A percentile compares a stretch with the other conserved stretches of the same genome.
phyloP scores from a whole-genome alignment of 352 stramenopile genomes.

The Pythium guiyangense region DNA sequence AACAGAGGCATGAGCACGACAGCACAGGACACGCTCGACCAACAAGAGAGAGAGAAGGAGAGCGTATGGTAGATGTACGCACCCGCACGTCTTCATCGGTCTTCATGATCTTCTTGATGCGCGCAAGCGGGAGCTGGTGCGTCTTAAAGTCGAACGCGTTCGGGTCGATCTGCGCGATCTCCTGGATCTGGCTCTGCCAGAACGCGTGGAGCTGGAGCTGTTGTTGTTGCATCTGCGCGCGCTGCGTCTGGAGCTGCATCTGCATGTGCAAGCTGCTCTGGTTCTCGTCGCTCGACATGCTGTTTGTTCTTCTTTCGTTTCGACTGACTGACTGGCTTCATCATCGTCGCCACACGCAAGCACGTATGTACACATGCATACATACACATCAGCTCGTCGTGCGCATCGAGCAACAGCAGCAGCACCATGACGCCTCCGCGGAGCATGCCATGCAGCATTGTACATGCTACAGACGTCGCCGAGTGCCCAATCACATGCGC shows the following conservation, averaged over 20 bases:
- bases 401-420: too few species aligned
- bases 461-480: too few species aligned
- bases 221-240: conserved; percentile 86
- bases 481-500: too few species aligned
- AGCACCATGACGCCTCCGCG: too few species aligned
- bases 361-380: background rate
- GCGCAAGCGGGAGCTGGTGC: conserved; percentile 88
- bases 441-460: too few species aligned
- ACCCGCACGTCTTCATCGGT: conserved; percentile 91
- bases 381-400: too few species aligned
- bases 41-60: too few species aligned
- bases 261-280: conserved; percentile 82
- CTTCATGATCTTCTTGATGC: conserved; percentile 97
- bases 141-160: conserved; percentile 87
- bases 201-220: conserved; percentile 83
- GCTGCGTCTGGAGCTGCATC: conserved; percentile 83
- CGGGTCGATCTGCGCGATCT: conserved; percentile 86
- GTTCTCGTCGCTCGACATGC: conserved; percentile 59
- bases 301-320: background rate
- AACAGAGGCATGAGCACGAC: background rate
- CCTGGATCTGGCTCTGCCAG: conserved; percentile 85
- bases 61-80: background rate
- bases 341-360: too few species aligned
- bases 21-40: too few species aligned
- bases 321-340: too few species aligned